Conservation (phyloP, 768 basidiomycete species). For the Suillus placidus region DNA sequence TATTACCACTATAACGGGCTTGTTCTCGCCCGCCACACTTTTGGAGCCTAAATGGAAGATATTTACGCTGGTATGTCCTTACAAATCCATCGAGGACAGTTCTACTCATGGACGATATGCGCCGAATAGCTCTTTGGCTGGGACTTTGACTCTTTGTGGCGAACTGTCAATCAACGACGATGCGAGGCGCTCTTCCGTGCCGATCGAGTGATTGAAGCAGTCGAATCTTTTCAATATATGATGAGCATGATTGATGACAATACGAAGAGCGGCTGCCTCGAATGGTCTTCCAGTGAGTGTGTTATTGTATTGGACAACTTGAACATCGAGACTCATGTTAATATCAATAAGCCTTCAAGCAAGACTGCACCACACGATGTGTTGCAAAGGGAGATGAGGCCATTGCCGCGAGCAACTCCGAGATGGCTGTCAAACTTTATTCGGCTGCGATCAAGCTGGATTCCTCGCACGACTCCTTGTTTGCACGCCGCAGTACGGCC, state of each 20-base stretch:
- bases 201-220: neutral
- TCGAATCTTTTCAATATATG: neutral
- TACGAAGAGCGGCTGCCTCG: neutral
- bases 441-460: neutral
- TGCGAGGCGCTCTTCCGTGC: neutral
- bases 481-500: neutral
- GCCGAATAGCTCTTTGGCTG: neutral
- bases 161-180: neutral
- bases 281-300: neutral
- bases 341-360: neutral
- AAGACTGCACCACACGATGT: neutral
- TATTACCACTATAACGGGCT: neutral
- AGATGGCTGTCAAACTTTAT: slow-evolving; percentile 1
- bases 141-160: neutral
- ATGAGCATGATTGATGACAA: neutral
- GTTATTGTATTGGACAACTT: neutral
- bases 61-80: neutral
- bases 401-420: neutral
- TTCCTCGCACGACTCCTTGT: neutral
- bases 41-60: neutral
- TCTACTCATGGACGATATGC: neutral
- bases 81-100: neutral
- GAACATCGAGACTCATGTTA: neutral
- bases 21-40: neutral
- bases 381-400: neutral